A percentile compares a stretch with the other conserved stretches of the same genome.
phyloP scores from a whole-genome alignment of 345 rosid species.

The Rhodamnia rubescens region DNA sequence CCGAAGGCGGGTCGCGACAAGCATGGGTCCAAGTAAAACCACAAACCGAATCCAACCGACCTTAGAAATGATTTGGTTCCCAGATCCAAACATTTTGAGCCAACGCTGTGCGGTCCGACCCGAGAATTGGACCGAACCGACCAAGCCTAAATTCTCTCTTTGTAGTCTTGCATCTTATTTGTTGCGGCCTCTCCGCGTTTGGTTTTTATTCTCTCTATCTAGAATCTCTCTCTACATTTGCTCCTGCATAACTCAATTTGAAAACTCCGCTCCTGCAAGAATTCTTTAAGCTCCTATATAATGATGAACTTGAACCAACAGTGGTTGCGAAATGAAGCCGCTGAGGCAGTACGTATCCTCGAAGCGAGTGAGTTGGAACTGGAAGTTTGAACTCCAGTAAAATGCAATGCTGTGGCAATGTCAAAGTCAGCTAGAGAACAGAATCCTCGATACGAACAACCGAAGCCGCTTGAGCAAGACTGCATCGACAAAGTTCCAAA shows the following conservation, averaged over 20 bases:
- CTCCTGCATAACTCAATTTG: conserved; percentile 23
- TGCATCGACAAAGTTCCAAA: background rate
- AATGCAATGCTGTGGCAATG: background rate
- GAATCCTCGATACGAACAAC: background rate
- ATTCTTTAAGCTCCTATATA: background rate
- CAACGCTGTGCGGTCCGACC: background rate
- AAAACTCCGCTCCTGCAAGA: conserved; percentile 9
- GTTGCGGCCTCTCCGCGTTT: background rate
- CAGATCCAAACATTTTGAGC: background rate
- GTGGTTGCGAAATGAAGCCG: conserved; percentile 4
- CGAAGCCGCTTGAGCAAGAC: background rate
- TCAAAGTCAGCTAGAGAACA: background rate
- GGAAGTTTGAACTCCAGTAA: background rate
- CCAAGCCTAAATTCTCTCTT: background rate
- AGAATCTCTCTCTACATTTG: conserved; percentile 4
- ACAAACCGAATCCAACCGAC: background rate
- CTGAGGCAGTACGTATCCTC: background rate
- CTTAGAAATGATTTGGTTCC: background rate
- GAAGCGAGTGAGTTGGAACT: background rate
- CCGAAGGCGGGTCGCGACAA: too few species aligned
- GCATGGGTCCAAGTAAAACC: background rate
- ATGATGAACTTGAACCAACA: conserved; percentile 1
- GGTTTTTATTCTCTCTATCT: background rate
- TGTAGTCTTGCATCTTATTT: background rate
- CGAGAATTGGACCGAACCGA: background rate